Evolutionary conservation across 345 rosid species (phyloP).

Genomic region (Aquilaria malaccensis): DNA sequence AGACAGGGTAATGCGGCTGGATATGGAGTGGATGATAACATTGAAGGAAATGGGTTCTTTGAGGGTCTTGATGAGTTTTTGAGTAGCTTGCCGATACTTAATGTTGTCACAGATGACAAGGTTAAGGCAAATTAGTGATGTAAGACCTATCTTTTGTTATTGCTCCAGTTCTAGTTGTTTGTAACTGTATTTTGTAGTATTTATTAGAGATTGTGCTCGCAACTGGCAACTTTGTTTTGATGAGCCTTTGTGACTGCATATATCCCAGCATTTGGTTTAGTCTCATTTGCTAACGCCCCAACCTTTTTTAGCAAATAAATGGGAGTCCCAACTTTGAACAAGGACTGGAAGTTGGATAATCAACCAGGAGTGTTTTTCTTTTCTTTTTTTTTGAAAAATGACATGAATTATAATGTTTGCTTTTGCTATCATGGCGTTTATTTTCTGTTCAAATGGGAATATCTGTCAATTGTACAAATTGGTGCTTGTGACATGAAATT

Average conservation of each 20-base stretch:
- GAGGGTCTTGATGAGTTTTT: constrained; percentile 97
- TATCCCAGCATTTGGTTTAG: too few relatives aligned
- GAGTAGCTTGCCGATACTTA: constrained; percentile 86
- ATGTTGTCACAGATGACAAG: constrained; percentile 73
- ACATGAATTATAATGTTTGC: too few relatives aligned
- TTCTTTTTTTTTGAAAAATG: too few relatives aligned
- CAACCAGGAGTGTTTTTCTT: too few relatives aligned
- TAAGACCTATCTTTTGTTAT: constrained; percentile 23
- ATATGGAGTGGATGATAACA: constrained; percentile 60
- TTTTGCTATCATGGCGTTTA: too few relatives aligned
- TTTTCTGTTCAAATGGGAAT: too few relatives aligned
- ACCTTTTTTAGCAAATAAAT: background rate
- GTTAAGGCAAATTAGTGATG: constrained; percentile 68
- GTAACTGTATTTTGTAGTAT: constrained; percentile 23
- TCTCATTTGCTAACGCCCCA: background rate
- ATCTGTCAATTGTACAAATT: too few relatives aligned
- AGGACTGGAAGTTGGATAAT: too few relatives aligned
- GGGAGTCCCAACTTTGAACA: background rate
- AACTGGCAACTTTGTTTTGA: background rate
- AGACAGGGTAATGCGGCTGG: constrained; percentile 41
- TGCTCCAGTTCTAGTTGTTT: constrained; percentile 21
- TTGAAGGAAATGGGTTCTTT: constrained; percentile 75
- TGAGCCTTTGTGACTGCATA: too few relatives aligned
- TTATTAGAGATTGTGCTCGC: constrained; percentile 2
- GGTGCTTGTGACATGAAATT: too few relatives aligned